These are phyloP conservation scores for Mitragyna speciosa DNA, from an alignment of 257 asterid species.

Conservation along the genomic window DNA sequence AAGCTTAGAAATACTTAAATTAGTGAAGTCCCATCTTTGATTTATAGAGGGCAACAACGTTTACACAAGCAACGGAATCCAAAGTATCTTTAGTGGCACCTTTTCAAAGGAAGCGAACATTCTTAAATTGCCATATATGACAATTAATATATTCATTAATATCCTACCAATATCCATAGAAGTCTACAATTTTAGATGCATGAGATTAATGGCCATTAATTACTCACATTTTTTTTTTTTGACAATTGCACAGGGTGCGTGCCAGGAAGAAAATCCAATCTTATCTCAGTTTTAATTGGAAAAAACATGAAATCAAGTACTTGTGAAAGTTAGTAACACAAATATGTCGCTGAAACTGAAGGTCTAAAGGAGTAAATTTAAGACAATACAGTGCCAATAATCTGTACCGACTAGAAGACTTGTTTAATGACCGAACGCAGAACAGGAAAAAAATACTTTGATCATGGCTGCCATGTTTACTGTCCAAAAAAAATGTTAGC, in stretches of 20 bases:
- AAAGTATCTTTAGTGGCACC: neutral
- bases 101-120: neutral
- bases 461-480: slow-evolving; percentile 6
- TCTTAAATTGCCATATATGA: neutral
- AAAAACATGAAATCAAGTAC: neutral
- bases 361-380: neutral
- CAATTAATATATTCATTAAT: neutral
- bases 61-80: slow-evolving; percentile 23
- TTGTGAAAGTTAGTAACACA: neutral
- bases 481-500: neutral
- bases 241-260: neutral
- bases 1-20: neutral
- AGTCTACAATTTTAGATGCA: neutral
- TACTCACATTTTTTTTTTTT: neutral
- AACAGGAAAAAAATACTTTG: neutral
- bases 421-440: neutral
- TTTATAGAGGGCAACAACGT: neutral
- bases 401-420: neutral
- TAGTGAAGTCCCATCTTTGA: slow-evolving; percentile 1
- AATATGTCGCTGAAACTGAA: neutral
- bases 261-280: neutral
- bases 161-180: neutral
- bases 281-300: neutral
- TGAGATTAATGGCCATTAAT: neutral
- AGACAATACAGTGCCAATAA: neutral